Conservation (phyloP, 2,329 filamentous ascomycete species). For the Penicillium sp. region DNA sequence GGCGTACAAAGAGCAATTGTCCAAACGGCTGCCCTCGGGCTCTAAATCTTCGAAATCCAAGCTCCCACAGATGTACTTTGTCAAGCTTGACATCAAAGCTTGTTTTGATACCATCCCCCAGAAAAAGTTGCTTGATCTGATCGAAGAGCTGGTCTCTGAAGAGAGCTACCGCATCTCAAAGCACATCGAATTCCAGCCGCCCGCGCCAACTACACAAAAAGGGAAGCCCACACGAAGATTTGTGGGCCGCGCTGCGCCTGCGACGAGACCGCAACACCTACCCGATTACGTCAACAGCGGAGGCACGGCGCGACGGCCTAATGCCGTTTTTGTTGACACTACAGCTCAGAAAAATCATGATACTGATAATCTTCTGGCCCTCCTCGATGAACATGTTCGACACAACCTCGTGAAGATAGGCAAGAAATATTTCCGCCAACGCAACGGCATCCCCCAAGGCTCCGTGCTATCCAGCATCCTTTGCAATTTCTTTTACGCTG, state of each 20-base stretch:
- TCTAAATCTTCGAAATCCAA: conserved; percentile 8
- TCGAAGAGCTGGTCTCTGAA: conserved; percentile 57
- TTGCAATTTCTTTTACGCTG: conserved; percentile 94
- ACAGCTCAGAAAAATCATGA: conserved; percentile 58
- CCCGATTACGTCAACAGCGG: conserved; percentile 42
- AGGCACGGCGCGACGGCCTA: conserved; percentile 48
- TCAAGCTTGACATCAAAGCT: conserved; percentile 84
- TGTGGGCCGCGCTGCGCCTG: conserved; percentile 51
- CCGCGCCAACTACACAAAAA: conserved; percentile 20
- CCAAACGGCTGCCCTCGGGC: not conserved
- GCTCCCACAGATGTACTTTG: conserved; percentile 69
- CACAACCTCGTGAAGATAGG: conserved; percentile 85
- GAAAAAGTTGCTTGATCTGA: conserved; percentile 64
- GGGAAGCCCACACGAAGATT: conserved; percentile 46
- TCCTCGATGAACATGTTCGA: conserved; percentile 76
- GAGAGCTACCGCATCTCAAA: conserved; percentile 68
- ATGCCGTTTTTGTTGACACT: conserved; percentile 76
- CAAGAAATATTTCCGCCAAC: conserved; percentile 84
- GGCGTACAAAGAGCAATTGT: conserved; percentile 56
- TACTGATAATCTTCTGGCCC: conserved; percentile 60
- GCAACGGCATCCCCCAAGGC: conserved; percentile 85
- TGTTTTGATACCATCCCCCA: conserved; percentile 98
- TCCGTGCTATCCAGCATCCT: conserved; percentile 82
- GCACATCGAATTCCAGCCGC: conserved; percentile 68
- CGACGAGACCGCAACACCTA: conserved; percentile 47